Evolutionary conservation across 805 yeast genomes (phyloP).

Genomic region (Torulaspora indica): DNA sequence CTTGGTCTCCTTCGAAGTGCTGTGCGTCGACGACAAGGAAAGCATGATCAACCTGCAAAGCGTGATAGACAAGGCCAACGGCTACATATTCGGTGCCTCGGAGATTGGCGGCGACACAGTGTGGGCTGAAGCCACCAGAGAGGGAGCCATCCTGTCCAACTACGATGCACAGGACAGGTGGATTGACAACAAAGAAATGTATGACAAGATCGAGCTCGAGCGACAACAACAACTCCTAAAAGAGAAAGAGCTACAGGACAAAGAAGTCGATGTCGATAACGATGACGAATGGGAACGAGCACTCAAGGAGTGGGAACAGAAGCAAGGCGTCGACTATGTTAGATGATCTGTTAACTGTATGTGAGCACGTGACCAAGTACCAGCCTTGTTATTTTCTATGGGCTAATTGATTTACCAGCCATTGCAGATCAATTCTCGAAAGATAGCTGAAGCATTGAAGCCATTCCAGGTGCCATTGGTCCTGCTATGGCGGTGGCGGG

Average conservation of each 20-base stretch:
- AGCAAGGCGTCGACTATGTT: slow-evolving; percentile 34
- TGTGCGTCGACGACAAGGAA: slow-evolving; percentile 85
- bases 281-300: slow-evolving; percentile 73
- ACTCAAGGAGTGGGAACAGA: slow-evolving; percentile 53
- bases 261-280: slow-evolving; percentile 50
- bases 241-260: slow-evolving; percentile 40
- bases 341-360: too few relatives aligned
- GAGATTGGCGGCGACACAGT: slow-evolving; percentile 96
- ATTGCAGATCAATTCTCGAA: slow-evolving; percentile 2
- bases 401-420: slow-evolving; percentile 5
- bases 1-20: slow-evolving; percentile 80
- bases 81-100: slow-evolving; percentile 86
- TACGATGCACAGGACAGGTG: slow-evolving; percentile 90
- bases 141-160: slow-evolving; percentile 51
- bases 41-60: slow-evolving; percentile 82
- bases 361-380: slow-evolving; percentile 5
- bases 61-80: slow-evolving; percentile 84
- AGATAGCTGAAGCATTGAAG: background rate
- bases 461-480: background rate
- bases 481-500: background rate
- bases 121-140: slow-evolving; percentile 95
- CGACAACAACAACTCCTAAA: slow-evolving; percentile 41
- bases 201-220: slow-evolving; percentile 60
- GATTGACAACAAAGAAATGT: slow-evolving; percentile 77
- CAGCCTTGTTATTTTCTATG: slow-evolving; percentile 7